Evolutionary conservation across 1,139 yeast species (phyloP).

Genomic region (Geotrichum europaeum): DNA sequence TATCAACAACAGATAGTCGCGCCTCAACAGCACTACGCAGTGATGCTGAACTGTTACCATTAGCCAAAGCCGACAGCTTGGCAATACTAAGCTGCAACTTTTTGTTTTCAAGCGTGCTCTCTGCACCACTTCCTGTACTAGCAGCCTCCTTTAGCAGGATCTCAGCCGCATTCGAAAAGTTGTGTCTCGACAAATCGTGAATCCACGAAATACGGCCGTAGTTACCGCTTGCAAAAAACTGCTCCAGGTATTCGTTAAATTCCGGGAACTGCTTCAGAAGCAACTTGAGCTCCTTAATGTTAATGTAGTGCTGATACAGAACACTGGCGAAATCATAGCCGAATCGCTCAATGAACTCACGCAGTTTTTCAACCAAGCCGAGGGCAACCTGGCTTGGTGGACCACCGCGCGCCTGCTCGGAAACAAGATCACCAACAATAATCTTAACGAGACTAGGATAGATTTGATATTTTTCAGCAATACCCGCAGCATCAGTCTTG

Average conservation of each 20-base stretch:
- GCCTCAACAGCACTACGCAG: slow-evolving; percentile 22
- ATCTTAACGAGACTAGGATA: slow-evolving; percentile 60
- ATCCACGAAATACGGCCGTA: slow-evolving; percentile 71
- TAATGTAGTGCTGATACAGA: slow-evolving; percentile 56
- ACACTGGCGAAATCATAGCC: slow-evolving; percentile 65
- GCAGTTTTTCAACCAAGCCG: slow-evolving; percentile 33
- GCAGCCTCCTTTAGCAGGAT: slow-evolving; percentile 34
- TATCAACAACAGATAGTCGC: slow-evolving; percentile 18
- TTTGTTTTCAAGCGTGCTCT: slow-evolving; percentile 36
- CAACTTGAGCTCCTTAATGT: slow-evolving; percentile 47
- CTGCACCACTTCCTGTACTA: slow-evolving; percentile 38
- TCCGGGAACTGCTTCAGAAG: slow-evolving; percentile 55
- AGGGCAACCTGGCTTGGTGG: slow-evolving; percentile 30
- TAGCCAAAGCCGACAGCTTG: slow-evolving; percentile 45
- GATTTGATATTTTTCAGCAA: slow-evolving; percentile 65
- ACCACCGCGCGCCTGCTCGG: slow-evolving; percentile 24
- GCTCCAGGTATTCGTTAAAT: slow-evolving; percentile 45
- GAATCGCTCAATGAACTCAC: slow-evolving; percentile 52
- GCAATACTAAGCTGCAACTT: slow-evolving; percentile 65
- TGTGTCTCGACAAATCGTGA: slow-evolving; percentile 48
- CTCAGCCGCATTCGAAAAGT: slow-evolving; percentile 47
- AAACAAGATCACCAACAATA: slow-evolving; percentile 43
- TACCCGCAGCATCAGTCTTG: slow-evolving; percentile 49
- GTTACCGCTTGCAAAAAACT: slow-evolving; percentile 47
- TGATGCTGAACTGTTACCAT: slow-evolving; percentile 25